Percentiles rank a stretch among this genome's conserved stretches.
Evolutionary conservation across 441 rosid genomes (phyloP).

Genomic region (Breynia disticha): DNA sequence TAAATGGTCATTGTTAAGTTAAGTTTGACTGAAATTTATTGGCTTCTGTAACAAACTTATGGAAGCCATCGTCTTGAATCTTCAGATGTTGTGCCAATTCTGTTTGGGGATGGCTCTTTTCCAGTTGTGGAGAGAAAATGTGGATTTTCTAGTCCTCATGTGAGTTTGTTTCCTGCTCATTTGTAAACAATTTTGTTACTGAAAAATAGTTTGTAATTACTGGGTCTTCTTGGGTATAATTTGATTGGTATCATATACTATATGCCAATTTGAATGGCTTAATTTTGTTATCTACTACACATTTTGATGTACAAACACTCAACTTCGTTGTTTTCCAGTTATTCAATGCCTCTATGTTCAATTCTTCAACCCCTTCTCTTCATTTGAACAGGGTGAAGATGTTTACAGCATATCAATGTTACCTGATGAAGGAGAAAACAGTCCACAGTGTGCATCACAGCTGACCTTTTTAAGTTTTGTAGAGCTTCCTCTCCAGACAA

Average conservation of each 20-base stretch:
- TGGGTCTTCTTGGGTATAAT: background rate
- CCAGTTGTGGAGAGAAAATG: slow-evolving; percentile 30
- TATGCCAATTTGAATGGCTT: background rate
- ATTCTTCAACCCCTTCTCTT: too few species aligned
- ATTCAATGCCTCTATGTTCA: too few species aligned
- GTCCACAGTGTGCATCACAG: slow-evolving; percentile 36
- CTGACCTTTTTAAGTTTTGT: slow-evolving; percentile 55
- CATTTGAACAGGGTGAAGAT: slow-evolving; percentile 46
- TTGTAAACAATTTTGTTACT: too few species aligned
- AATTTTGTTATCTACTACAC: too few species aligned
- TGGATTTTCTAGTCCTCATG: slow-evolving; percentile 31
- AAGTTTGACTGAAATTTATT: too few species aligned
- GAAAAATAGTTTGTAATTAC: too few species aligned
- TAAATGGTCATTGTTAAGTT: background rate
- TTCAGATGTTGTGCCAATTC: slow-evolving; percentile 50
- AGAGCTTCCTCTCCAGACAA: slow-evolving; percentile 54
- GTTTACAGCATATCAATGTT: slow-evolving; percentile 56
- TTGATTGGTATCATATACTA: background rate
- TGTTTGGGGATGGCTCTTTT: slow-evolving; percentile 38
- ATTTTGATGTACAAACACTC: too few species aligned
- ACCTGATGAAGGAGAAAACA: slow-evolving; percentile 44
- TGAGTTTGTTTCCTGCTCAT: slow-evolving; percentile 17
- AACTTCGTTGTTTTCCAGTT: background rate
- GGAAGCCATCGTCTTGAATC: background rate
- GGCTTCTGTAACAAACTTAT: too few species aligned